Conservation (phyloP, 2,329 filamentous ascomycete species). For the Triangularia setosa region DNA sequence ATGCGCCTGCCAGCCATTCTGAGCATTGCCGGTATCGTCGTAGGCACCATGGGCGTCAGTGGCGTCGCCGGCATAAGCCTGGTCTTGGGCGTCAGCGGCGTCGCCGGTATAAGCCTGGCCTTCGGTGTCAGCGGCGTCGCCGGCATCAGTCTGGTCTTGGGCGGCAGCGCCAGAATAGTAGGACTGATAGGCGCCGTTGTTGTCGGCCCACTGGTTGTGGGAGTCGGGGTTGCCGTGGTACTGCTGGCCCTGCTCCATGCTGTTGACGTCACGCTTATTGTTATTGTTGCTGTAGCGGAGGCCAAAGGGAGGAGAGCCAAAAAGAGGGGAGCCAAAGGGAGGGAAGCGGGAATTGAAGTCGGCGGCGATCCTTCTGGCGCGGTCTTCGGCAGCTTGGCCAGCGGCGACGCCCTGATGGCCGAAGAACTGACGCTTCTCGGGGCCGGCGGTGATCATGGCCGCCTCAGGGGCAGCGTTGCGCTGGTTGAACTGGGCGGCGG, state of each 20-base stretch:
- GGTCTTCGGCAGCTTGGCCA: no score
- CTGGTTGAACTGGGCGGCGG: background rate
- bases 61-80: background rate
- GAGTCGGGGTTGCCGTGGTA: background rate
- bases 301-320: background rate
- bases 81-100: no score
- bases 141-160: background rate
- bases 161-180: background rate
- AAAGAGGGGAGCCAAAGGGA: background rate
- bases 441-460: constrained; percentile 1
- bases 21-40: no score
- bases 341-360: no score
- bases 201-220: background rate
- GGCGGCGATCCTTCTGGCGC: no score
- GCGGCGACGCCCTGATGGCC: no score
- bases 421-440: background rate
- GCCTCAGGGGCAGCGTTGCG: constrained; percentile 1
- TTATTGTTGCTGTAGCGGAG: background rate
- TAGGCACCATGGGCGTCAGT: no score
- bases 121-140: background rate
- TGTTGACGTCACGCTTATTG: background rate
- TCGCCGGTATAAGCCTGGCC: background rate
- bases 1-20: constrained; percentile 2
- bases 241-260: background rate
- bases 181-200: background rate